Evolutionary conservation across 768 basidiomycete species (phyloP).

Genomic region (Favolaschia claudopus): DNA sequence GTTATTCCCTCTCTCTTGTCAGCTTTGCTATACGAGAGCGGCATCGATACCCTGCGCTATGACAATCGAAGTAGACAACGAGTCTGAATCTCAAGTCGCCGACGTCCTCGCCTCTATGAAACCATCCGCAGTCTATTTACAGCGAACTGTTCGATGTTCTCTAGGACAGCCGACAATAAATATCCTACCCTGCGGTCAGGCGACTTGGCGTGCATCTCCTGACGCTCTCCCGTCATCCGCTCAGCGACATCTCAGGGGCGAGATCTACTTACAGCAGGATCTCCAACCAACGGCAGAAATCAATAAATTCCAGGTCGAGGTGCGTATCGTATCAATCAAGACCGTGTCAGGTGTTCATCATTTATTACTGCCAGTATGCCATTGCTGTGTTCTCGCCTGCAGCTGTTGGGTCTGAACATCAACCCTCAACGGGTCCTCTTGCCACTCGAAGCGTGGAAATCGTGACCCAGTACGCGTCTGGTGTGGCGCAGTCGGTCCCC

Average conservation of each 20-base stretch:
- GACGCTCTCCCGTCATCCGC: background rate
- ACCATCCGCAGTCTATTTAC: slow-evolving; percentile 11
- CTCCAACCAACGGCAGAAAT: slow-evolving; percentile 12
- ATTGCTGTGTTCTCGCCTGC: slow-evolving; percentile 14
- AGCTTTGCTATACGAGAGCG: slow-evolving; percentile 20
- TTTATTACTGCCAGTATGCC: background rate
- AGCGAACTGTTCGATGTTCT: slow-evolving; percentile 9
- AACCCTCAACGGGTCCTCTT: background rate
- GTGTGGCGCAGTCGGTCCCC: background rate
- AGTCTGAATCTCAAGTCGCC: slow-evolving; percentile 19
- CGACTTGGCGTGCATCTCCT: slow-evolving; percentile 16
- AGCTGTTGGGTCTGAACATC: slow-evolving; percentile 14
- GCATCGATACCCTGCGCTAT: slow-evolving; percentile 20
- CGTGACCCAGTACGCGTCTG: slow-evolving; percentile 16
- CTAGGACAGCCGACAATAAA: background rate
- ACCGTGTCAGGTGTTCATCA: too few species aligned
- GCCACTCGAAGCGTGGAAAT: slow-evolving; percentile 14
- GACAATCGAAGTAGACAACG: slow-evolving; percentile 14
- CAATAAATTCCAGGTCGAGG: slow-evolving; percentile 7
- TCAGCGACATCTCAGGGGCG: slow-evolving; percentile 18
- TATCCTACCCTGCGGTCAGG: slow-evolving; percentile 13
- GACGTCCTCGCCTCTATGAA: slow-evolving; percentile 17
- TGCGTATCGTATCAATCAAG: too few species aligned
- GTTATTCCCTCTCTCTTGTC: background rate
- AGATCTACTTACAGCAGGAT: slow-evolving; percentile 10